Conservation (phyloP, 2,329 filamentous ascomycete species). For the Nemania serpens region DNA sequence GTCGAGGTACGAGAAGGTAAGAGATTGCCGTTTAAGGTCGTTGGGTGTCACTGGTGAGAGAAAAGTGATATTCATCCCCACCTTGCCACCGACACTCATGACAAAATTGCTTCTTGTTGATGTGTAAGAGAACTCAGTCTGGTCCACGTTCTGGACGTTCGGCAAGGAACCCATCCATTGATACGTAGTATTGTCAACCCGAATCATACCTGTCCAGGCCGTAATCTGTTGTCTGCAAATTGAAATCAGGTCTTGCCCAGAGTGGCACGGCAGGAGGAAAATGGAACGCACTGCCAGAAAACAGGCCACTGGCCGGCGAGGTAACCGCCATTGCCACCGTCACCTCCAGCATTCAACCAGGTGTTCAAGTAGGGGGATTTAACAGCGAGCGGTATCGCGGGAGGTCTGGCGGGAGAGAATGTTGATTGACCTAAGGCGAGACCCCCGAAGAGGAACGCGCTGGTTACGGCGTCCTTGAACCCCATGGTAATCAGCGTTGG, state of each 20-base stretch:
- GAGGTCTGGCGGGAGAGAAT: slow-evolving; percentile 68
- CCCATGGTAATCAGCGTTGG: slow-evolving; percentile 32
- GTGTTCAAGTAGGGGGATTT: slow-evolving; percentile 75
- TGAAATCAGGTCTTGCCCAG: slow-evolving; percentile 23
- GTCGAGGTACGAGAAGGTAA: slow-evolving; percentile 72
- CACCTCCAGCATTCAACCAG: slow-evolving; percentile 66
- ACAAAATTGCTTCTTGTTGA: slow-evolving; percentile 73
- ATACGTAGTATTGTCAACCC: slow-evolving; percentile 66
- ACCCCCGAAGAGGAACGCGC: slow-evolving; percentile 37
- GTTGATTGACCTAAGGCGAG: slow-evolving; percentile 50
- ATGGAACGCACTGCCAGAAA: slow-evolving; percentile 67
- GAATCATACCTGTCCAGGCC: slow-evolving; percentile 72
- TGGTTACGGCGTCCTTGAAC: slow-evolving; percentile 35
- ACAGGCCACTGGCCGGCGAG: slow-evolving; percentile 71
- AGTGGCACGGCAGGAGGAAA: not conserved
- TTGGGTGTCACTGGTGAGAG: slow-evolving; percentile 70
- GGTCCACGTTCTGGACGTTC: slow-evolving; percentile 56
- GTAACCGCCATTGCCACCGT: slow-evolving; percentile 67
- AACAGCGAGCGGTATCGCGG: slow-evolving; percentile 73
- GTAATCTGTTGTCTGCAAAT: slow-evolving; percentile 55
- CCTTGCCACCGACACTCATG: slow-evolving; percentile 64
- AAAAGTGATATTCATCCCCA: slow-evolving; percentile 71
- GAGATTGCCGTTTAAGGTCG: slow-evolving; percentile 69
- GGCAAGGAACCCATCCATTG: slow-evolving; percentile 69
- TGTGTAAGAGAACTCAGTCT: slow-evolving; percentile 70